Conservation (phyloP, 441 rosid species). For the Syzygium syzygioides region DNA sequence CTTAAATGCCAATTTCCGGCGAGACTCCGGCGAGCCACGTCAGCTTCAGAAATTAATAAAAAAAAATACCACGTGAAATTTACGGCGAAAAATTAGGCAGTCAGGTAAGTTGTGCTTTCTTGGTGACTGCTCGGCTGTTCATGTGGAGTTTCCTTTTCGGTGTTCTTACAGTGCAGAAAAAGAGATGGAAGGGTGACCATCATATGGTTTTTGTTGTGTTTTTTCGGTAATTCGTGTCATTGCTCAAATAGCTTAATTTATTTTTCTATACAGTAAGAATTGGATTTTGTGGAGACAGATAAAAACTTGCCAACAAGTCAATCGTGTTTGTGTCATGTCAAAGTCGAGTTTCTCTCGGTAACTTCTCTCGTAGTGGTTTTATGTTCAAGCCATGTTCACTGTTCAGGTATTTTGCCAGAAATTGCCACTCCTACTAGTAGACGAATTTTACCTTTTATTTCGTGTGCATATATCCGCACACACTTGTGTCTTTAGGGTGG, state of each 20-base stretch:
- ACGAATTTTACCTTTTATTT: not conserved
- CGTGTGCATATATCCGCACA: not conserved
- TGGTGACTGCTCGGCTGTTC: not conserved
- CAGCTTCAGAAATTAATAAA: too few relatives aligned
- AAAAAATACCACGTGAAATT: too few relatives aligned
- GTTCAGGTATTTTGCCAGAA: not conserved
- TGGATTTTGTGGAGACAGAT: not conserved
- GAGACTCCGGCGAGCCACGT: too few relatives aligned
- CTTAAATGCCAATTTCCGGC: too few relatives aligned
- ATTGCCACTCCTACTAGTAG: not conserved
- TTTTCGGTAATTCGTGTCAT: not conserved
- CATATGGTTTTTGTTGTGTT: not conserved
- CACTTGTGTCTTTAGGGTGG: not conserved
- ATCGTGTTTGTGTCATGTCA: not conserved
- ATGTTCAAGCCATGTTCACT: not conserved
- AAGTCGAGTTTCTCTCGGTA: not conserved
- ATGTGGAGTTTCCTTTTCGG: not conserved
- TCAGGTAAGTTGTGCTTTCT: conserved; percentile 38
- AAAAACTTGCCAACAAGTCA: not conserved
- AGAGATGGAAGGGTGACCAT: not conserved
- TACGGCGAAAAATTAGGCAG: conserved; percentile 78
- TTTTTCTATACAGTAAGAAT: not conserved
- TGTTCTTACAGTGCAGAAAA: not conserved
- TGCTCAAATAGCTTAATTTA: not conserved
- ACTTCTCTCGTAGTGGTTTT: not conserved